Evolutionary conservation across 257 asterid genomes (phyloP).

Genomic region (Scutellaria baicalensis): DNA sequence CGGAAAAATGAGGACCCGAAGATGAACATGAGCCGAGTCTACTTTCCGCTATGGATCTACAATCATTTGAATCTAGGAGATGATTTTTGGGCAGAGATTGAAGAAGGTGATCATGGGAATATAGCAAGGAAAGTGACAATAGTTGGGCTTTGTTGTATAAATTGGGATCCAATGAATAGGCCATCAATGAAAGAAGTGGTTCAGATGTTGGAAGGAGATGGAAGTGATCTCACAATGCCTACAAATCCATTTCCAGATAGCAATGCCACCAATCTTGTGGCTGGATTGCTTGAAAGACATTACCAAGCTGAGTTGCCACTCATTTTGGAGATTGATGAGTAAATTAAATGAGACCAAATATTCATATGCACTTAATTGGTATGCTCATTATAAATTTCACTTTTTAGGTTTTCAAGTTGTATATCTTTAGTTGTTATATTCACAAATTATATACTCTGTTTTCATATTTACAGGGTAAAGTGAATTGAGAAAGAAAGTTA

Average conservation of each 20-base stretch:
- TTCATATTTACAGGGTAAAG: too few relatives aligned
- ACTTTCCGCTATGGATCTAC: conserved; percentile 36
- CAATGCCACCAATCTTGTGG: conserved; percentile 1
- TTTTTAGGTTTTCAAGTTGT: too few relatives aligned
- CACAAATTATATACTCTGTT: too few relatives aligned
- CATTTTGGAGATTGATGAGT: conserved; percentile 3
- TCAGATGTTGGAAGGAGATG: conserved; percentile 16
- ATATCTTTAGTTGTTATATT: too few relatives aligned
- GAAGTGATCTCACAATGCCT: conserved; percentile 2
- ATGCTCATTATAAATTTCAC: too few relatives aligned
- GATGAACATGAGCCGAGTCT: conserved; percentile 10
- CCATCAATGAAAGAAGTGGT: conserved; percentile 13
- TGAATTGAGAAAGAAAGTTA: too few relatives aligned
- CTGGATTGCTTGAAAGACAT: not conserved
- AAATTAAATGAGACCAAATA: too few relatives aligned
- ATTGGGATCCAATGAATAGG: conserved; percentile 3
- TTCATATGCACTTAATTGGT: too few relatives aligned
- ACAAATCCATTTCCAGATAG: conserved; percentile 7
- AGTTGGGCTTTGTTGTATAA: conserved; percentile 7
- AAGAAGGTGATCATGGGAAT: not conserved
- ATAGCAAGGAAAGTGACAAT: conserved; percentile 1
- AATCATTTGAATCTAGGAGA: conserved; percentile 20
- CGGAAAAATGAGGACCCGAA: conserved; percentile 21
- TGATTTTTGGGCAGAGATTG: not conserved
- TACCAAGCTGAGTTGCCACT: conserved; percentile 12